Conservation (phyloP, 768 basidiomycete genomes). For the Hygrophorus pudorinus region DNA sequence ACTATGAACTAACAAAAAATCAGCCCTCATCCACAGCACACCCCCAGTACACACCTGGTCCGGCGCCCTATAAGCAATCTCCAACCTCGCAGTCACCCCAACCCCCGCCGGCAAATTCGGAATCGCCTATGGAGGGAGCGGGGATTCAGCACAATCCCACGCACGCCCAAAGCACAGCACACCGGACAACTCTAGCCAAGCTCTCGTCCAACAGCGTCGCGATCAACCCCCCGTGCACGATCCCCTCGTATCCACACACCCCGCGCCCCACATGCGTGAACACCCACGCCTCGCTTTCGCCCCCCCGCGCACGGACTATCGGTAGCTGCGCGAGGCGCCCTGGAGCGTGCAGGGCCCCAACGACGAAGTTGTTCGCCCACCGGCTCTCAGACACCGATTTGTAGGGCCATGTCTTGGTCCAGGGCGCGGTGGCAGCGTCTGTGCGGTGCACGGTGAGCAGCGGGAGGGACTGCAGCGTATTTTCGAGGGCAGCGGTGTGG, state of each 20-base stretch:
- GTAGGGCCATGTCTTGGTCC: slow-evolving; percentile 79
- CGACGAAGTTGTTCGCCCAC: slow-evolving; percentile 74
- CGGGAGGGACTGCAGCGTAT: slow-evolving; percentile 54
- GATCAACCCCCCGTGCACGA: slow-evolving; percentile 87
- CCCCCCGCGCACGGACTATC: slow-evolving; percentile 59
- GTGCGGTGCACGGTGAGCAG: slow-evolving; percentile 40
- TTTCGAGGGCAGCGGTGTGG: slow-evolving; percentile 56
- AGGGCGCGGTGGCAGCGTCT: slow-evolving; percentile 40
- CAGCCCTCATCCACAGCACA: background rate
- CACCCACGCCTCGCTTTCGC: slow-evolving; percentile 64
- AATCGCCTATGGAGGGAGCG: slow-evolving; percentile 50
- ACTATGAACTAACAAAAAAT: slow-evolving; percentile 61
- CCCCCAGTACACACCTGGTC: slow-evolving; percentile 50
- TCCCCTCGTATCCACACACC: slow-evolving; percentile 89
- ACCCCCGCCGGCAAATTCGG: slow-evolving; percentile 80
- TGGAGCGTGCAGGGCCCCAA: slow-evolving; percentile 79
- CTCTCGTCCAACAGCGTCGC: slow-evolving; percentile 87
- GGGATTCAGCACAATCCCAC: slow-evolving; percentile 1
- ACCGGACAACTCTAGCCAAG: slow-evolving; percentile 62
- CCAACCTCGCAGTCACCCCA: slow-evolving; percentile 84
- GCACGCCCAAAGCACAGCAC: background rate
- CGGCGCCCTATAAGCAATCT: slow-evolving; percentile 76
- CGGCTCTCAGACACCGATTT: slow-evolving; percentile 56
- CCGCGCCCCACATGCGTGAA: slow-evolving; percentile 79
- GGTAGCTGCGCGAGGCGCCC: slow-evolving; percentile 78